phyloP scores from a whole-genome alignment of 495 filamentous ascomycete species.

The Neurospora sp. region DNA sequence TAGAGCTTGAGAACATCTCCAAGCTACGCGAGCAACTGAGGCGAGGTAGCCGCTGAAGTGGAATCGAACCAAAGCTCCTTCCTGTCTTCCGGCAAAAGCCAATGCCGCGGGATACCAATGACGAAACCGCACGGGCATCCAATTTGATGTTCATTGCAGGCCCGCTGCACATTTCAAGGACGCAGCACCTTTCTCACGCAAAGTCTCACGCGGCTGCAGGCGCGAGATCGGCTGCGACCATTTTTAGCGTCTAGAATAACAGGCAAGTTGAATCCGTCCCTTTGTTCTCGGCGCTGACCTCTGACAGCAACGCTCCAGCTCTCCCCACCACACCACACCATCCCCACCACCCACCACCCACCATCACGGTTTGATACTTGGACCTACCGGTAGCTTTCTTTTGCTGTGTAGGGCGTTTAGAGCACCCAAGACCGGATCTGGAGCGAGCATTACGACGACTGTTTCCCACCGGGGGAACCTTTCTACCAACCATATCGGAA shows the following conservation, averaged over 20 bases:
- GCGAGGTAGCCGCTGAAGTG: background rate
- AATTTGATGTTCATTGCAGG: background rate
- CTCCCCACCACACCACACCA: slow-evolving; percentile 3
- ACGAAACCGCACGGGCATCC: background rate
- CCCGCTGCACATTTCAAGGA: background rate
- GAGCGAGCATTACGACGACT: background rate
- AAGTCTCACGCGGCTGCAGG: slow-evolving; percentile 19
- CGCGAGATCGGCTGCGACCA: slow-evolving; percentile 21
- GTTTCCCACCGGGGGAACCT: background rate
- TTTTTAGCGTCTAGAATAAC: slow-evolving; percentile 1
- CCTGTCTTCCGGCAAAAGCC: background rate
- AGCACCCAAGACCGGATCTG: background rate
- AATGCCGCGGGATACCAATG: background rate
- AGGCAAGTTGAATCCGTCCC: background rate
- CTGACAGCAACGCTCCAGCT: background rate
- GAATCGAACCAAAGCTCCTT: background rate
- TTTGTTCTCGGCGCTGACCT: background rate
- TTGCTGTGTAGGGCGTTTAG: background rate
- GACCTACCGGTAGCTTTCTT: slow-evolving; percentile 1
- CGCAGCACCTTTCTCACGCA: background rate
- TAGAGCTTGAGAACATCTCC: background rate
- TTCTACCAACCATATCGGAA: slow-evolving; percentile 12
- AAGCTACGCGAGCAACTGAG: background rate
- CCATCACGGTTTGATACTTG: background rate
- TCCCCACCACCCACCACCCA: background rate